Evolutionary conservation across 2,329 filamentous ascomycete genomes (phyloP), one percentile per base, ranked within the genome.

Genomic region (Leptosphaerulina australis): DNA sequence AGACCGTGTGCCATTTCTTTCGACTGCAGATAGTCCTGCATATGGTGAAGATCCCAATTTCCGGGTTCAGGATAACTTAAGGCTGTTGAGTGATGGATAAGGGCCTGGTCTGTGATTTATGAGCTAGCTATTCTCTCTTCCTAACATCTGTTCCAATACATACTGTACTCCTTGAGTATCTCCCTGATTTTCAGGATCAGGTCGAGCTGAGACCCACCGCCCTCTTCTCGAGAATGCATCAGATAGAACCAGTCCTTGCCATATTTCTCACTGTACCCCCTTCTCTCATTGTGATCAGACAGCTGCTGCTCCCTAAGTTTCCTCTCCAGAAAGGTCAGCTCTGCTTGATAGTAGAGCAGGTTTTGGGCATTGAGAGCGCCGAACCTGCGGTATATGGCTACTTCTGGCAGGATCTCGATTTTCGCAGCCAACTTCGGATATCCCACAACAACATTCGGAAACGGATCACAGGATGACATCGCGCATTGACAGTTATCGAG

Each of bases 11-110:
- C 53, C 43, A 56, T 52, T 20, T 40, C 35, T 9, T 30, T 21
- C 12, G 17, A 34, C n/a, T 54, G 44, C 1, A 65, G 40, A 14
- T 58, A 61, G 17, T 53, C 31, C 30, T 62, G 62, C 3, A 65
- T 9, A 30, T 58, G 37, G 7, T 38, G 31, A 2, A 63, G 44
- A 46, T 65, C 62, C 30, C 36, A 56, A 15, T 36, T 47, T 18
- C 24, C 37, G 5, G 57, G 62, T 28, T 55, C 17, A 2, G 31
- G 26, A 15, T 55, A 50, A 4, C 44, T 37, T 4, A 53, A 34
- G 4, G 61, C 54, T 5, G 29, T 44, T 8, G 48, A 40, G 28
- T 57, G 50, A 29, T 63, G 21, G 4, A 37, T 24, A 11, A 37
- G 21, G 10, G 35, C 21, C n/a, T n/a, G n/a, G n/a, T n/a, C n/a